These are phyloP conservation scores for Hysterangium stoloniferum DNA, from an alignment of 768 basidiomycete genomes.

Conservation along the genomic window DNA sequence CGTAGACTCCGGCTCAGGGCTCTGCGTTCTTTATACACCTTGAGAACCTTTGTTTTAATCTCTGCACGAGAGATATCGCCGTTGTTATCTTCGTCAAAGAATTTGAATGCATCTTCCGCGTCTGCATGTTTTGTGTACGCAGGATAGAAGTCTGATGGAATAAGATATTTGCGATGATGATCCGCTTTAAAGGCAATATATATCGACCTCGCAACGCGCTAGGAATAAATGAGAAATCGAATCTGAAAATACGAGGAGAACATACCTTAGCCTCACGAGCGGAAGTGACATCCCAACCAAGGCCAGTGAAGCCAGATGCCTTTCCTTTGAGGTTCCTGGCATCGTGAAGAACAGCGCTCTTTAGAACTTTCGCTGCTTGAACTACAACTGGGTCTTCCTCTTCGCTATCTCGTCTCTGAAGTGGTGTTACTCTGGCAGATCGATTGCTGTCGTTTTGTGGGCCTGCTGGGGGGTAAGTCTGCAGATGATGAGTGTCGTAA, in stretches of 20 bases:
- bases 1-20: conserved; percentile 70
- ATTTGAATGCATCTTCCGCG: conserved; percentile 60
- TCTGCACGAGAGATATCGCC: conserved; percentile 72
- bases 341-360: conserved; percentile 66
- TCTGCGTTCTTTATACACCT: conserved; percentile 72
- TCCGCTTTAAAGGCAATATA: conserved; percentile 49
- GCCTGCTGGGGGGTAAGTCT: conserved; percentile 2
- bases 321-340: conserved; percentile 60
- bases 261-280: conserved; percentile 60
- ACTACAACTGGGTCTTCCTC: conserved; percentile 31
- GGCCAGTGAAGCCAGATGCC: conserved; percentile 26
- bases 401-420: conserved; percentile 18
- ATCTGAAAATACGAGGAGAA: not conserved
- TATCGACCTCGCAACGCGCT: conserved; percentile 62
- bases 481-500: not conserved
- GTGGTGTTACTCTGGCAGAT: not conserved
- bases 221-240: conserved; percentile 1
- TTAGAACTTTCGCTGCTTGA: conserved; percentile 56
- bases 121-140: conserved; percentile 52
- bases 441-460: not conserved
- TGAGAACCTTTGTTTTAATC: conserved; percentile 59
- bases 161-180: conserved; percentile 45
- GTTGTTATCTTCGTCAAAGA: conserved; percentile 71
- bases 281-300: conserved; percentile 47
- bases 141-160: conserved; percentile 62